Conservation (phyloP, 768 basidiomycete genomes). For the Serendipita indica region DNA sequence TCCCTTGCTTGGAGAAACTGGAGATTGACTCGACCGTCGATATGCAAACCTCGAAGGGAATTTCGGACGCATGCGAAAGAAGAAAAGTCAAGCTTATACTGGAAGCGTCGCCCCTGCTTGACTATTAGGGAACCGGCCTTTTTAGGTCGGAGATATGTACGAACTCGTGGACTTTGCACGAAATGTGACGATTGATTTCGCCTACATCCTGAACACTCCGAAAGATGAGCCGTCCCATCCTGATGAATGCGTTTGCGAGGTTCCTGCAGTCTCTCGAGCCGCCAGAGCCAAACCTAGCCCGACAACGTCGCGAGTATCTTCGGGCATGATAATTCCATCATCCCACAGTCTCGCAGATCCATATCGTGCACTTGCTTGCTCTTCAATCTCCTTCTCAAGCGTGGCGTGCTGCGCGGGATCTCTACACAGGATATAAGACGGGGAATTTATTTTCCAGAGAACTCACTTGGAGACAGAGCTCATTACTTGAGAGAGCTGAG, state of each 20-base stretch:
- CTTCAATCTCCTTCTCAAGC: slow-evolving; percentile 70
- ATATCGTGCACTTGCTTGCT: slow-evolving; percentile 74
- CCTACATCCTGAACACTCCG: slow-evolving; percentile 83
- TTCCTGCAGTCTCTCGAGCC: slow-evolving; percentile 23
- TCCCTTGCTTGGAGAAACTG: background rate
- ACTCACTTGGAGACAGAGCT: slow-evolving; percentile 64
- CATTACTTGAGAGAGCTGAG: slow-evolving; percentile 90
- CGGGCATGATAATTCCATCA: slow-evolving; percentile 79
- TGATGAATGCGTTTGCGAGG: slow-evolving; percentile 32
- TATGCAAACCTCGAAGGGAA: background rate
- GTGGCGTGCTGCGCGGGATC: slow-evolving; percentile 65
- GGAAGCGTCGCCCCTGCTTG: too few relatives aligned
- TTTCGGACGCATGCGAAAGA: background rate
- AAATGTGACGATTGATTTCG: too few relatives aligned
- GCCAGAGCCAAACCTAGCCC: slow-evolving; percentile 81
- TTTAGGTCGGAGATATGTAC: too few relatives aligned
- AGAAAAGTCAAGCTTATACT: background rate
- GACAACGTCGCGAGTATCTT: slow-evolving; percentile 75
- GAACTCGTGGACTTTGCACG: too few relatives aligned
- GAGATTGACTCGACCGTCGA: background rate
- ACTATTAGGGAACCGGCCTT: too few relatives aligned
- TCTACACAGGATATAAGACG: slow-evolving; percentile 25
- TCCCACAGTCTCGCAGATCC: slow-evolving; percentile 92
- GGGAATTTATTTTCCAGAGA: background rate
- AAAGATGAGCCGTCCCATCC: slow-evolving; percentile 35